Conservation (phyloP, 129 eudicot species). For the Flaveria brownii region DNA sequence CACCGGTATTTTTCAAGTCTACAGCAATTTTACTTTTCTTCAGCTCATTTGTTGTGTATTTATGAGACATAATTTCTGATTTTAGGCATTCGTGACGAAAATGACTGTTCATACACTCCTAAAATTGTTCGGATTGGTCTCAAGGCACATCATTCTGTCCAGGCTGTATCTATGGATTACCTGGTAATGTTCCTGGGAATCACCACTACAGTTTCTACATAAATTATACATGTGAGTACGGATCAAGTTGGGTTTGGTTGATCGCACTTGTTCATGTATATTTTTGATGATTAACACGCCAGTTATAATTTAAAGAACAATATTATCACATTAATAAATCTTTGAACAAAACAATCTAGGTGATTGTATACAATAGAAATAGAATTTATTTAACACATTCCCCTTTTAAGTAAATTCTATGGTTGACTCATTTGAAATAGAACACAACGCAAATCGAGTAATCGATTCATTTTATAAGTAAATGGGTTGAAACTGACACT, state of each 20-base stretch:
- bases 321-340: not conserved
- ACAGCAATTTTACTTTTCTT: not conserved
- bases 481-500: not conserved
- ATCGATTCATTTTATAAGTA: not conserved
- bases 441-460: not conserved
- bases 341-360: not conserved
- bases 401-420: not conserved
- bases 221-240: not conserved
- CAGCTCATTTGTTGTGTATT: not conserved
- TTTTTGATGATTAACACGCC: not conserved
- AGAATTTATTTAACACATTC: not conserved
- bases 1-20: conserved; percentile 52
- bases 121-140: conserved; percentile 96
- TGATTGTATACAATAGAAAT: not conserved
- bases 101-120: conserved; percentile 73
- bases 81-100: conserved; percentile 96
- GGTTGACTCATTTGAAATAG: not conserved
- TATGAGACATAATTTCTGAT: conserved; percentile 20
- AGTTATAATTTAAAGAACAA: not conserved
- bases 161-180: conserved; percentile 93
- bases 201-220: not conserved
- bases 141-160: conserved; percentile 88
- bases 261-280: not conserved
- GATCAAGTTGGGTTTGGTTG: not conserved
- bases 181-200: conserved; percentile 49